phyloP scores from a whole-genome alignment of 768 basidiomycete species.

The Amylocystis lapponica region DNA sequence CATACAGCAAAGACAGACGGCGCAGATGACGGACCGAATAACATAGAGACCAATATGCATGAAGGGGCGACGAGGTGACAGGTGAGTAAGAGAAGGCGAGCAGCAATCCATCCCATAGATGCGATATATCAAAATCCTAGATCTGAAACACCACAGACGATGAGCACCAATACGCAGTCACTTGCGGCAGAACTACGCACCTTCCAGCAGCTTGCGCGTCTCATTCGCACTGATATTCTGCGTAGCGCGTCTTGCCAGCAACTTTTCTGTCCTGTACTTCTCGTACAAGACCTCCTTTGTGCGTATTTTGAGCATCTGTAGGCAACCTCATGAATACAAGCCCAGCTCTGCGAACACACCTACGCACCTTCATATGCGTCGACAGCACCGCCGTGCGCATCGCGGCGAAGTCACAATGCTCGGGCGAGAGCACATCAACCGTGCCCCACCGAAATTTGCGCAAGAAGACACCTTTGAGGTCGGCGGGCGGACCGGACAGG shows the following conservation, averaged over 20 bases:
- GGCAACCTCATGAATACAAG: neutral
- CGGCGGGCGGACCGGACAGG: conserved; percentile 53
- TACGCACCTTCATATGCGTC: conserved; percentile 75
- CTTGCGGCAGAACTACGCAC: conserved; percentile 31
- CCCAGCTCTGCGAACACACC: neutral
- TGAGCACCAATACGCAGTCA: neutral
- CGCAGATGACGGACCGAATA: neutral
- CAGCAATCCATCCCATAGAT: too few relatives aligned
- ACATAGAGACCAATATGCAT: too few relatives aligned
- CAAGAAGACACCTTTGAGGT: conserved; percentile 69
- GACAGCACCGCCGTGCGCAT: conserved; percentile 79
- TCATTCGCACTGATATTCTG: conserved; percentile 72
- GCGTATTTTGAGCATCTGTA: conserved; percentile 70
- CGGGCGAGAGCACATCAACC: conserved; percentile 79
- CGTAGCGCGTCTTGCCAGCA: conserved; percentile 81
- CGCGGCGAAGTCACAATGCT: conserved; percentile 84
- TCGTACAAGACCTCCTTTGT: conserved; percentile 92
- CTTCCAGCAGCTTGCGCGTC: conserved; percentile 66
- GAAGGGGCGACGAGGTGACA: neutral
- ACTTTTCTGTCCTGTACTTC: conserved; percentile 86
- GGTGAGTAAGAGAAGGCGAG: too few relatives aligned
- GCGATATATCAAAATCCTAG: conserved; percentile 11
- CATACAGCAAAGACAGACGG: neutral
- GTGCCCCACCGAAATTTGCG: conserved; percentile 86
- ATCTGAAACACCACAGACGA: conserved; percentile 3